Evolutionary conservation across 2,329 filamentous ascomycete species (phyloP), one percentile per base, ranked within the genome.

Genomic region (Cyclaneusma minus): DNA sequence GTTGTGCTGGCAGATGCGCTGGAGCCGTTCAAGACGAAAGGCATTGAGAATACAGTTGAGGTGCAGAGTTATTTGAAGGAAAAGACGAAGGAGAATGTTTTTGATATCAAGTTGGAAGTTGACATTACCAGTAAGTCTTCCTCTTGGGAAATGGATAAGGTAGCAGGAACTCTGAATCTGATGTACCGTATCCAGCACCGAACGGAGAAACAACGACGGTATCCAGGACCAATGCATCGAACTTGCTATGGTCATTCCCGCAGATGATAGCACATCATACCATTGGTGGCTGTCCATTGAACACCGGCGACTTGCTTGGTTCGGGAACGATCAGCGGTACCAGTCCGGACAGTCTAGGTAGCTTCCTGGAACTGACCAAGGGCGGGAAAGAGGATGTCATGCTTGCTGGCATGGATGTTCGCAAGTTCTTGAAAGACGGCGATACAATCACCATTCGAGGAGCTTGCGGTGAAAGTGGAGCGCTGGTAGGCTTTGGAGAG

Each of bases 241-340:
- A 85, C 41, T 57, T 87, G 7, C 58, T 87, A n/a, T 87, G 72
- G 62, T 84, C 77, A 0, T 87, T 85, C 52, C 67, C 76, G 4
- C 80, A 87, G 48, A 84, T 85, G 78, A 58, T 87, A 21, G 68
- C 80, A 2, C 80, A 87, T 46, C 80, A 87, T 45, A 71, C 74
- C 2, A 63, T 81, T 24, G 78, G 74, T 2, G 80, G 80, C 5
- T 89, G 80, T 47, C 69, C 72, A 3, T 62, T 89, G 59, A 64
- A 69, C 24, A 64, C 72, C 0, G 80, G 80, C 17, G 80, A 89
- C 44, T 50, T 89, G 27, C 54, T 89, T 5, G 81, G 79, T 3
- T 81, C 75, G 3, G 81, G 81, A 3, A 89, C 81, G 2, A 87
- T 89, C 40, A 75, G 68, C 22, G 80, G 81, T 3, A 58, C 49